Base-by-base conservation (phyloP, 352 stramenopile genomes). In the Phytopythium ostracodes region DNA sequence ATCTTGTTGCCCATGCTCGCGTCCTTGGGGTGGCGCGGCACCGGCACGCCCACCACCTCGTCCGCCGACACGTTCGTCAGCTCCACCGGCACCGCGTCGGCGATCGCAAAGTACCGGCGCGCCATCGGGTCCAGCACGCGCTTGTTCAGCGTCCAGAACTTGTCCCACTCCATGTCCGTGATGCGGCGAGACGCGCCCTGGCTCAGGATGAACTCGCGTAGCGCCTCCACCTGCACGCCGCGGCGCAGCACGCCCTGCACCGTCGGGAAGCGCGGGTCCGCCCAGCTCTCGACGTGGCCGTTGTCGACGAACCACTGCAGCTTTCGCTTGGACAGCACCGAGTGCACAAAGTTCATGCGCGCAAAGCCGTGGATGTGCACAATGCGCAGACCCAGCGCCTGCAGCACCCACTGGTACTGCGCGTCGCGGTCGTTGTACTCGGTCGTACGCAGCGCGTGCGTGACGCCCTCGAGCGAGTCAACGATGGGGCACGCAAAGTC, bases 101-200 rank as follows among this genome's bases (percentile, higher is more conserved):
- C 93, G 56, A 99, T 81, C 14, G 94, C 98, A 79, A 99, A 99
- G 86, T 98, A 99, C 50, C 98, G 91, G 60, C 88, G 92, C 2
- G 96, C 92, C 18, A 78, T 89, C 15, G 92, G 93, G 77, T 99
- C 98, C 61, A 99, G 88, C 63, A 98, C 89, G 60, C 97, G 96
- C 85, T 99, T 99, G 89, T 99, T 99, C 62, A 98, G 85, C 15
- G 93, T 97, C 97, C 97, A 99, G 68, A 99, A 99, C 74, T 99
- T 99, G 82, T 98, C 96, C 97, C 97, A 99, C 63, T 99, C 97
- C 97, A 99, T 99, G 68, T 98, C 97, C 29, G 98, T 97, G 63
- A 99, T 96, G 63, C 96, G 89, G 55, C 96, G 91, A 52, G 92
- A 98, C 46, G 96, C 96, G 56, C 98, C 97, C 74, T 99, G 97